Evolutionary conservation across 495 filamentous ascomycete species (phyloP), one percentile per base, ranked within the genome.

Genomic region (Penicillium riverlandense): DNA sequence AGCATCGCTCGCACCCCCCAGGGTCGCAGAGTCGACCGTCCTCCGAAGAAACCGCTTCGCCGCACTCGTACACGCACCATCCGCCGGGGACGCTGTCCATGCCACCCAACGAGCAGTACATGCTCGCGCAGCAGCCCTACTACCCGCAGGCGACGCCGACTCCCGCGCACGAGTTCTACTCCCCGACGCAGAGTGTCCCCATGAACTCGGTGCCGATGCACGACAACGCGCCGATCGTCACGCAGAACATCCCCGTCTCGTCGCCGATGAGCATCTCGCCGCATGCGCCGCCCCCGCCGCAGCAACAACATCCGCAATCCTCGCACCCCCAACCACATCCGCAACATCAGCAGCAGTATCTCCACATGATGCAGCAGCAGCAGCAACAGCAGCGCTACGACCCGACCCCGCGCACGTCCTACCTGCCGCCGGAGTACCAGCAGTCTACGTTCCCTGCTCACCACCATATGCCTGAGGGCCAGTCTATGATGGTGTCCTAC

Each of bases 1-100:
- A 83, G 54, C 66, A 79, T 38, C 77, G 82, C 15, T 80, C 80
- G 2, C 86, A 90, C 57, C 79, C 80, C 29, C 72, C 77, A 40
- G 80, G 82, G 4, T 69, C 75, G 40, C 63, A 64, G 43, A 63
- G 61, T 40, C 66, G 67, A 43, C 61, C 61, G 29, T 64, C 66
- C 8, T 71, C 67, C 7, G 69, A 71, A 48, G 69, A 71, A 43
- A 52, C 63, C 9, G 55, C 52, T 14, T 69, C 69, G 5, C 67
- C 71, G 53, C 65, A 64, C 35, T 67, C 65, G 2, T 67, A 69
- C 40, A 63, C 59, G 11, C 51, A 55, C 34, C 54, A 48, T 22
- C 50, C 62, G 3, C 59, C 63, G 6, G 52, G 57, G 9, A 46
- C 61, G 0, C 58, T 61, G 1, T 60, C 63, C 2, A 50, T 55